Evolutionary conservation across 352 stramenopile species (phyloP), one percentile per base, ranked within the genome.

Genomic region (Pythium utonaiense): DNA sequence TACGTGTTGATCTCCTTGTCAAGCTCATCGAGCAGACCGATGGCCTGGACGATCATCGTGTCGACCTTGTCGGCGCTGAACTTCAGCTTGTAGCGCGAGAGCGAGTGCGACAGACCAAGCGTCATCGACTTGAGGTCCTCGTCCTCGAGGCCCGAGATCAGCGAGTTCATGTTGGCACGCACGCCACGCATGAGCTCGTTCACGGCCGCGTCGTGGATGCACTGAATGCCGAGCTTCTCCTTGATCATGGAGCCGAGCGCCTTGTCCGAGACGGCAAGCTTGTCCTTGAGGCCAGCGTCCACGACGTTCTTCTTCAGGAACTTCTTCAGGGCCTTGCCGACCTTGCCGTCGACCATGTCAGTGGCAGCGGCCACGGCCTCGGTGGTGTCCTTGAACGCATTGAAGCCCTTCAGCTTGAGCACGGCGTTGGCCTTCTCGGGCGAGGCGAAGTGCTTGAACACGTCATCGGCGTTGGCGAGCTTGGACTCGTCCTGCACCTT

Each of bases 1-100:
- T 99, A 99, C 60, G 96, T 99, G 84, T 99, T 99, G 78, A 99
- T 99, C 80, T 99, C 98, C 88, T 99, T 99, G 88, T 99, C 98
- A 16, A 99, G 85, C 74, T 99, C 97, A 81, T 99, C 98, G 14
- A 99, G 80, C 47, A 99, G 80, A 13, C 96, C 96, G 53, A 99
- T 99, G 14, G 98, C 97, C 86, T 99, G 98, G 56, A 99, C 96
- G 53, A 99, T 98, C 98, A 99, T 99, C 31, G 96, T 99, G 86
- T 99, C 98, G 12, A 99, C 88, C 85, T 99, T 99, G 75, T 99
- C 97, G 12, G 97, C 94, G 61, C 87, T 98, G 65, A 99, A 99
- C 87, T 99, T 99, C 70, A 99, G 90, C 86, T 99, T 99, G 83
- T 99, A 99, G 52, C 97, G 88, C 48, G 89, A 98, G 8, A 99